A percentile compares a stretch with the other conserved stretches of the same genome.
Conservation (phyloP, 345 rosid species). For the Mallotus nudiflorus region DNA sequence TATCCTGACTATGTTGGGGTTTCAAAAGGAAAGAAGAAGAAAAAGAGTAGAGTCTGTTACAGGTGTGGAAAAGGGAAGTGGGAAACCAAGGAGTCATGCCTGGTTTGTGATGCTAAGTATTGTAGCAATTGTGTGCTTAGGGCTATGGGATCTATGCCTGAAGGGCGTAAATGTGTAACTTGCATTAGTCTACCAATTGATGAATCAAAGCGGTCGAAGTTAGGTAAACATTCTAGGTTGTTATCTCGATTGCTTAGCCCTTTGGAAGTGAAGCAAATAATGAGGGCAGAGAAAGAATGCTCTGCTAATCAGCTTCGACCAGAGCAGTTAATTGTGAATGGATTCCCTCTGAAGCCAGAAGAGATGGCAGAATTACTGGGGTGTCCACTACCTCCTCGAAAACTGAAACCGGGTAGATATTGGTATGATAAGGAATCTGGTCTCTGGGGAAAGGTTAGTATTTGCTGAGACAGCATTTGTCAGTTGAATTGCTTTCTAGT, state of each 20-base stretch:
- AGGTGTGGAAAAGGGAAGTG: slow-evolving; percentile 91
- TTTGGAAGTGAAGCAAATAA: slow-evolving; percentile 92
- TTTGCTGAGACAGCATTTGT: background rate
- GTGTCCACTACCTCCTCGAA: slow-evolving; percentile 73
- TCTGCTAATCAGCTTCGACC: slow-evolving; percentile 93
- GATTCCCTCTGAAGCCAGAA: slow-evolving; percentile 74
- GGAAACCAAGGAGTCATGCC: slow-evolving; percentile 91
- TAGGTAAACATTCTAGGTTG: slow-evolving; percentile 79
- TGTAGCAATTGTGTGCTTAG: slow-evolving; percentile 93
- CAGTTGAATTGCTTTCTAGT: slow-evolving; percentile 16
- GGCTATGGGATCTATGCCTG: slow-evolving; percentile 99
- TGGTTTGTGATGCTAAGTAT: slow-evolving; percentile 88
- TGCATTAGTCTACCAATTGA: slow-evolving; percentile 85
- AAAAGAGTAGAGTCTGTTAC: slow-evolving; percentile 60
- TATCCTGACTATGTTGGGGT: slow-evolving; percentile 58
- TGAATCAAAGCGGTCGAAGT: slow-evolving; percentile 69
- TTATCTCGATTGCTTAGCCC: slow-evolving; percentile 85
- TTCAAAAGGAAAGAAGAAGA: slow-evolving; percentile 61
- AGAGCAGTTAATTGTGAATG: slow-evolving; percentile 87
- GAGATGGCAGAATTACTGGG: slow-evolving; percentile 86
- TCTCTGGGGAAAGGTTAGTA: slow-evolving; percentile 15
- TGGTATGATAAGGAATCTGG: slow-evolving; percentile 98
- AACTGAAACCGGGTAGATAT: slow-evolving; percentile 89
- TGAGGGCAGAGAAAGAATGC: slow-evolving; percentile 97
- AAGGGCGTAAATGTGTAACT: slow-evolving; percentile 93